Base-by-base conservation (phyloP, 2,329 filamentous ascomycete species). In the Beauveria sp. region DNA sequence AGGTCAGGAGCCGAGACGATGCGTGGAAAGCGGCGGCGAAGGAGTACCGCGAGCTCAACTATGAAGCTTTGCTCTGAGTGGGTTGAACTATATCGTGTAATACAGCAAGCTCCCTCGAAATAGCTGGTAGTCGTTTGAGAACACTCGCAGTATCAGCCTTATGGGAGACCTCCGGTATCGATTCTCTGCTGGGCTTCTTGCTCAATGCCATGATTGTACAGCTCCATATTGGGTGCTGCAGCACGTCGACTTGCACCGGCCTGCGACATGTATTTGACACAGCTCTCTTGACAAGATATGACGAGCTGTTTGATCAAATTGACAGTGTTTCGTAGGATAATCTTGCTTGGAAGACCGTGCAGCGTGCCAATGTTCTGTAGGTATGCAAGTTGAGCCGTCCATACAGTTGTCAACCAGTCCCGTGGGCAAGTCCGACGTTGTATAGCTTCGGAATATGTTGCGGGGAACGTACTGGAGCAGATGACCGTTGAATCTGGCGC, bases 331-430 rank as follows among this genome's bases (percentile, higher is more conserved):
- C 78, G 75, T 16, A 87, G 69, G 0, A 89, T 78, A 3, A 88
- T 70, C 67, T 82, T 87, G 68, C 80, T 86, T 2, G 71, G 62
- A 0, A 89, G 72, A 0, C 87, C 86, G 62, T 88, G 81, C 66
- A 82, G 78, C 0, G 83, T 84, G 0, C 86, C 86, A 0, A 79
- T 72, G 56, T 87, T 80, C 66, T 90, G 87, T 9, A 82, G 65
- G 0, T 69, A 0, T 30, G 53, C 0, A 86, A 14, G 47, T 88
- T 74, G 4, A 88, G 71, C 84, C 85, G 63, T 89, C 86, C 0
- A 81, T 73, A 55, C 81, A 87, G 7, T 78, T 71, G 0, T 80
- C 69, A 0, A 86, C 63, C 0, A 89, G 72, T 0, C 74, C 67
- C 0, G 65, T 65, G 0, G 86, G 86, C 0, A 88, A 70, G 64